Conservation (phyloP, 1,284 basidiomycete genomes). For the Cutaneotrichosporon cutaneum region DNA sequence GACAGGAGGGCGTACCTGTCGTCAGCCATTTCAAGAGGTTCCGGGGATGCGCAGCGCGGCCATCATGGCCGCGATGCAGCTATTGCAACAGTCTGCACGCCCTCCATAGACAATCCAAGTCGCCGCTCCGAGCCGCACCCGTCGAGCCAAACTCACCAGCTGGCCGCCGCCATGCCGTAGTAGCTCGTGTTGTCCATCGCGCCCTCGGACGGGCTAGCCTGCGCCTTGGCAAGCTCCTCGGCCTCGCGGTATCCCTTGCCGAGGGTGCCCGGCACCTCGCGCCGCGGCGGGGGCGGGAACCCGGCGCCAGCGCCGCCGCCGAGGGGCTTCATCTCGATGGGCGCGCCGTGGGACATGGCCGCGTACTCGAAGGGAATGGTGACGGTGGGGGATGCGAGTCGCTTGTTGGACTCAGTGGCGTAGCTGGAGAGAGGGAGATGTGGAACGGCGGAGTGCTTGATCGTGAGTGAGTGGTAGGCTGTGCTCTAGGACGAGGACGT, state of each 20-base stretch:
- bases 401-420: background rate
- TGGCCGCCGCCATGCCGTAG: constrained; percentile 37
- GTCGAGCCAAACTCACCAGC: constrained; percentile 38
- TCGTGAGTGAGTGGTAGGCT: too few relatives aligned
- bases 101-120: too few relatives aligned
- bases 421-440: too few relatives aligned
- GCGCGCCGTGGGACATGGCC: background rate
- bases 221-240: constrained; percentile 46
- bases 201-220: constrained; percentile 41
- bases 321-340: constrained; percentile 33
- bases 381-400: background rate
- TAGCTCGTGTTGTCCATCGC: constrained; percentile 38
- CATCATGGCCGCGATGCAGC: background rate
- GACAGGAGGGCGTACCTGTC: constrained; percentile 43
- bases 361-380: background rate
- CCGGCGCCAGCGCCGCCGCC: constrained; percentile 22
- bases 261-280: constrained; percentile 28
- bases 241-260: constrained; percentile 37
- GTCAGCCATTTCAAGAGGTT: constrained; percentile 10
- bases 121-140: too few relatives aligned
- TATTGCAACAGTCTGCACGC: too few relatives aligned
- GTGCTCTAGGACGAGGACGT: too few relatives aligned
- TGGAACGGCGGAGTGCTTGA: too few relatives aligned
- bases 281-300: constrained; percentile 28
- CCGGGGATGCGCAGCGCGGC: background rate